Evolutionary conservation across 768 basidiomycete species (phyloP).

Genomic region (Tylopilus rubrobrunneus): DNA sequence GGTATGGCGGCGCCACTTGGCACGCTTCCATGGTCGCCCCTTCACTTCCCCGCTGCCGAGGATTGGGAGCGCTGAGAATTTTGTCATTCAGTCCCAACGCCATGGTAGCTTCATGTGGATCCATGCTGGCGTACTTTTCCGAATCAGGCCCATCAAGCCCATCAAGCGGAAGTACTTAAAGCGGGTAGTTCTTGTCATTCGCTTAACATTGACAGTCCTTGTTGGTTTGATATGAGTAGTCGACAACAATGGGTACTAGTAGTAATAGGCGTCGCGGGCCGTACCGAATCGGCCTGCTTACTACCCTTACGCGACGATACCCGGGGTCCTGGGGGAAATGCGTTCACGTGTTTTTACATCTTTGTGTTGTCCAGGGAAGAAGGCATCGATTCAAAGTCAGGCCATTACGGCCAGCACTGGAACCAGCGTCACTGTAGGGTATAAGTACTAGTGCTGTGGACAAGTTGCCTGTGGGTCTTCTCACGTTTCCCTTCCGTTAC

Average conservation of each 20-base stretch:
- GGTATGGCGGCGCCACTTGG: not conserved
- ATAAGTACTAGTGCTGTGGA: conserved; percentile 13
- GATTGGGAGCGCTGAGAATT: not conserved
- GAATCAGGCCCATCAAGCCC: too few species aligned
- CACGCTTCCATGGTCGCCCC: not conserved
- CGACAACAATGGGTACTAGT: too few species aligned
- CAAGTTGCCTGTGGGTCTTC: conserved; percentile 5
- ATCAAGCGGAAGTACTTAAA: not conserved
- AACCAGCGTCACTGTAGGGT: not conserved
- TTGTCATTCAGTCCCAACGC: not conserved
- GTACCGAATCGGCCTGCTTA: too few species aligned
- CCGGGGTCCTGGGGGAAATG: not conserved
- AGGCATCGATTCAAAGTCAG: not conserved
- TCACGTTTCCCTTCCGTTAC: conserved; percentile 14
- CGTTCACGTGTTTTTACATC: not conserved
- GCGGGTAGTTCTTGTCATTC: not conserved
- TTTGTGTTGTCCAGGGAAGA: not conserved
- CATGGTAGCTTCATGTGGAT: not conserved
- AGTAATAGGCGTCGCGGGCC: too few species aligned
- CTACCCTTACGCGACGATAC: too few species aligned
- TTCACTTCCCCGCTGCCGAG: not conserved
- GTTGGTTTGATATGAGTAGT: too few species aligned
- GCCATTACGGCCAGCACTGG: conserved; percentile 9
- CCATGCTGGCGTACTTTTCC: not conserved
- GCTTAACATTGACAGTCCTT: not conserved